Evolutionary conservation across 169 alveolate genomes (phyloP), one percentile per base, ranked within the genome.

Genomic region (Plasmodium chabaudi): DNA sequence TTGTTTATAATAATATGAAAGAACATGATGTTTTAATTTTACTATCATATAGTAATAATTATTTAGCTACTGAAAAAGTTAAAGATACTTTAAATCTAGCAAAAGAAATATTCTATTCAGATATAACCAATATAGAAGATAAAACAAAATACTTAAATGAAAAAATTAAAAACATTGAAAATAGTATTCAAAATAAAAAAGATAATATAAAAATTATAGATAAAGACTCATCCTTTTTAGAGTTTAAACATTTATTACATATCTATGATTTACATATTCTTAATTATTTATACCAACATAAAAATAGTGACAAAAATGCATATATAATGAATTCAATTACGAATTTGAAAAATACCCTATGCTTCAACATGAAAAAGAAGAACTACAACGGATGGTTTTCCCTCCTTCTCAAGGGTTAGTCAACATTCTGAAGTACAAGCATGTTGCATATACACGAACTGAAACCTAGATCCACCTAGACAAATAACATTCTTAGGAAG

Each of bases 341-440:
- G 10, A 65, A 34, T 65, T 51, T 82, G 23, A 82, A 56, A 49
- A 67, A 82, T 49, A 82, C 15, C 17, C 27, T 82, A 12, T 61
- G 56, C 46, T 34, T 44, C 6, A 67, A 67, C 21, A 17, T 1
- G 23, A 56, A 59, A 19, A 82, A 82, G 19, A 65, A 44, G 34
- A 55, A 47, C n/a, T 67, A 55, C 64, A 82, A 61, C 25, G 90
- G 90, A 5, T 82, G 90, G 90, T 82, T 82, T 44, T 82, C 90
- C 64, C 12, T 82, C 9, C 71, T 82, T 6, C 61, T 82, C 55
- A 82, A 61, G 21, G 46, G 13, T 42, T 82, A 42, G 51, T 17
- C 51, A 23, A 21, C 25, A 21, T 21, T 0, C 25, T 1, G 25
- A 21, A 21, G 1, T 21, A 21, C 25, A 21, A 21, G 1, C 0